Base-by-base conservation (phyloP, 768 basidiomycete genomes). In the Leccinum fibrillosum region DNA sequence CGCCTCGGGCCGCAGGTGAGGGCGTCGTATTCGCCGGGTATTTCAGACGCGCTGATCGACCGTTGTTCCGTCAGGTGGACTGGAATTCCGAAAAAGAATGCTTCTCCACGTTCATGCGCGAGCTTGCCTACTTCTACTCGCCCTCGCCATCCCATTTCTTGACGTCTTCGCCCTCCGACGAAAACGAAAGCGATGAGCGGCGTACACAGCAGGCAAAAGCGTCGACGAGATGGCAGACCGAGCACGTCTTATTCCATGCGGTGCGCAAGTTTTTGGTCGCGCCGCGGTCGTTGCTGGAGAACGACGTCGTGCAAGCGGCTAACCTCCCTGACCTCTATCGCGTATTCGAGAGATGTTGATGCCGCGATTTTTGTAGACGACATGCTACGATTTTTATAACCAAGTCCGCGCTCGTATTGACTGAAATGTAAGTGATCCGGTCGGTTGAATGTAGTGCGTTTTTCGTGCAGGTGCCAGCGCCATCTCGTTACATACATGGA, bases 341-440 rank as follows among this genome's bases (percentile, higher is more conserved):
- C 61, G 90, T 98, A 0, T 99, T 98, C 66, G 95, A 98, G 74
- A 75, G 95, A 62, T 98, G 95, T 69, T 98, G 69, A 78, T 48
- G 39, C 39, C n/a, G 2, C 9, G 37, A 42, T 19, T n/a, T 42
- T 42, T 13, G n/a, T 9, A 8, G n/a, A 17, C 26, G 21, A 35
- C 8, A 4, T 13, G 28, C 25, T 15, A 42, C 2, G 10, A 42
- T 42, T 42, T 13, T 51, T 39, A 28, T 47, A 2, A 44, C 26
- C 35, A 53, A 56, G 34, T n/a, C n/a, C 5, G 19, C 45, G 3
- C 25, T 13, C 39, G 34, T 45, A 23, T 17, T 48, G 9, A 34
- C 26, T 32, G 13, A 47, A 26, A 10, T 15, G 21, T 52, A 17
- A 34, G 26, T 37, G 5, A 44, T 28, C 4, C n/a, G n/a, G 45